Evolutionary conservation across 1,284 basidiomycete species (phyloP), one percentile per base, ranked within the genome.

Genomic region (Pseudozyma sp.): DNA sequence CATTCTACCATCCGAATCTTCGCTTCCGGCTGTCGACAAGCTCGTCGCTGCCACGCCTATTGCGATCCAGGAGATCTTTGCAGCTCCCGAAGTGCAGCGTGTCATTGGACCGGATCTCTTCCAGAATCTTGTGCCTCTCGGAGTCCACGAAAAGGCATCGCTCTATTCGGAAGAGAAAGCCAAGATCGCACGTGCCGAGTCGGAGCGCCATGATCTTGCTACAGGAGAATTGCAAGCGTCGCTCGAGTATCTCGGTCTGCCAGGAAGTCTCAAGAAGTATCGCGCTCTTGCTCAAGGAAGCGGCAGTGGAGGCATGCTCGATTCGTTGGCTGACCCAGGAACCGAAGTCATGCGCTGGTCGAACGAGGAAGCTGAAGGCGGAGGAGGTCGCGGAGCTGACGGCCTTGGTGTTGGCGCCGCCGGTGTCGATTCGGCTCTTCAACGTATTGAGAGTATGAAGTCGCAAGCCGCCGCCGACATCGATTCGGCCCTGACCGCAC

Each of bases 121-220:
- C 86, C 86, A 90, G 68, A 89, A 91, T 44, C 89, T 99, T 2
- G 90, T 99, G 21, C 96, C 97, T 8, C 87, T 99, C 38, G 93
- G 93, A 70, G 95, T 99, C 5, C 95, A 98, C 85, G 95, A 98
- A 86, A 93, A 92, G 75, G 95, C 97, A 7, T 93, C 92, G 62
- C 91, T 99, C 16, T 99, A 99, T 86, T 96, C 94, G 1, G 96
- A 99, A 85, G 97, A 99, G 87, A 98, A 99, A 86, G 97, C 96
- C 14, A 98, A 99, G 86, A 88, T 99, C 25, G 93, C 94, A 1
- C 89, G 97, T 42, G 90, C 88, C 2, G 95, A 98, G 84, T 91
- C 92, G 1, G 95, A 98, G 87, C 90, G 91, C 50, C 91, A 91
- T 0, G 95, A 98, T 71, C 86, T 90, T 13, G 91, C 92, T 0